Evolutionary conservation across 345 rosid genomes (phyloP).

Genomic region (Salix arbutifolia): DNA sequence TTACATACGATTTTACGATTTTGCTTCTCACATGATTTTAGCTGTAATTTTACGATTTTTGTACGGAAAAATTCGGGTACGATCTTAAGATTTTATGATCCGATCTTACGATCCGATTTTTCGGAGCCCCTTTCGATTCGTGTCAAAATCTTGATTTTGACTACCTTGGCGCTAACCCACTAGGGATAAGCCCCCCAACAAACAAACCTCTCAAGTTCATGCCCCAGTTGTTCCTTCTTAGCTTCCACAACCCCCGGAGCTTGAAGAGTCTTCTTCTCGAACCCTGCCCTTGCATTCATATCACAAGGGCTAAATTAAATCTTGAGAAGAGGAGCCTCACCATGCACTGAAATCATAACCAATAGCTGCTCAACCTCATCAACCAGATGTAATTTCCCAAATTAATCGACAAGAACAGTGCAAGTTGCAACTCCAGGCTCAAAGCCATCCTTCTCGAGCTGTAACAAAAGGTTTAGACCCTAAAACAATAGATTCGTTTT

Average conservation of each 20-base stretch:
- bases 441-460: constrained; percentile 73
- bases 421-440: constrained; percentile 72
- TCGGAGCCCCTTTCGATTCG: too few species aligned
- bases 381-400: constrained; percentile 56
- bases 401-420: constrained; percentile 73
- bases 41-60: too few species aligned
- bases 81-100: too few species aligned
- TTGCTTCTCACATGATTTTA: too few species aligned
- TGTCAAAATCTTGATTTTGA: too few species aligned
- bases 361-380: constrained; percentile 82
- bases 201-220: constrained; percentile 59
- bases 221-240: constrained; percentile 45
- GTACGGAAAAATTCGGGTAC: too few species aligned
- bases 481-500: constrained; percentile 60
- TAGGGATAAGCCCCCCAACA: constrained; percentile 48
- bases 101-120: too few species aligned
- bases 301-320: constrained; percentile 71
- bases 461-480: constrained; percentile 62
- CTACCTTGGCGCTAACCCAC: constrained; percentile 64
- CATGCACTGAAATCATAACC: constrained; percentile 64
- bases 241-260: constrained; percentile 51
- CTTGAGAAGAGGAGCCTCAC: constrained; percentile 66
- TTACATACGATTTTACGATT: too few species aligned
- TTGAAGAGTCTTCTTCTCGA: constrained; percentile 84
- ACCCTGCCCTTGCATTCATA: constrained; percentile 56